These are phyloP conservation scores for Tolypocladium ovalisporum DNA, from an alignment of 2,329 filamentous ascomycete species.

Conservation along the genomic window DNA sequence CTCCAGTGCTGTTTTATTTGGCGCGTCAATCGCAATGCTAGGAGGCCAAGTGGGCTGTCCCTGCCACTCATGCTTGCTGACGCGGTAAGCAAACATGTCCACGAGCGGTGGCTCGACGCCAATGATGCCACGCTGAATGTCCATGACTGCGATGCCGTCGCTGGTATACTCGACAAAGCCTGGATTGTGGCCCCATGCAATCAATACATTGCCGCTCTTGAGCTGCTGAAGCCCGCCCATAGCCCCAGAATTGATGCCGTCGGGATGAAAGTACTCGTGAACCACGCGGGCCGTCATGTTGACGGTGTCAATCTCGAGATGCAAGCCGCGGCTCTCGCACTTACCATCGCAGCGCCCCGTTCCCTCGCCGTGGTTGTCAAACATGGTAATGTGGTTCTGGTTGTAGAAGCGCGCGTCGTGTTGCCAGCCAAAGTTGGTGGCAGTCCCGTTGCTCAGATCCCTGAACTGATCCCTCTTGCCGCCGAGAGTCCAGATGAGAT, in stretches of 20 bases:
- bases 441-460: slow-evolving; percentile 21
- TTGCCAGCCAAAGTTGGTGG: slow-evolving; percentile 26
- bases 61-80: slow-evolving; percentile 14
- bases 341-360: slow-evolving; percentile 14
- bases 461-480: slow-evolving; percentile 22
- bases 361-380: slow-evolving; percentile 26
- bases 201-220: slow-evolving; percentile 15
- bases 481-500: slow-evolving; percentile 22
- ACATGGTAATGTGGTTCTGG: slow-evolving; percentile 21
- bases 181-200: slow-evolving; percentile 5
- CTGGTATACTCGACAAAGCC: neutral
- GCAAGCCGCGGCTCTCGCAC: slow-evolving; percentile 4
- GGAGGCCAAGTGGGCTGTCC: slow-evolving; percentile 17
- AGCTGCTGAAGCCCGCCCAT: slow-evolving; percentile 16
- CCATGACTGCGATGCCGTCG: neutral
- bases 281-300: slow-evolving; percentile 18
- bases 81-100: slow-evolving; percentile 19
- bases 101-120: slow-evolving; percentile 8
- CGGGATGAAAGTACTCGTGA: slow-evolving; percentile 17
- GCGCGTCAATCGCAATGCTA: slow-evolving; percentile 6
- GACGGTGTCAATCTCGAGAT: slow-evolving; percentile 16
- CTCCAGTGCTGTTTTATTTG: neutral
- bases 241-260: slow-evolving; percentile 12
- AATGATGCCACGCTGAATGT: slow-evolving; percentile 7
- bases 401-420: slow-evolving; percentile 23